A percentile compares a stretch with the other conserved stretches of the same genome.
phyloP scores from a whole-genome alignment of 2,329 filamentous ascomycete genomes.

The Monosporascus cannonballus region DNA sequence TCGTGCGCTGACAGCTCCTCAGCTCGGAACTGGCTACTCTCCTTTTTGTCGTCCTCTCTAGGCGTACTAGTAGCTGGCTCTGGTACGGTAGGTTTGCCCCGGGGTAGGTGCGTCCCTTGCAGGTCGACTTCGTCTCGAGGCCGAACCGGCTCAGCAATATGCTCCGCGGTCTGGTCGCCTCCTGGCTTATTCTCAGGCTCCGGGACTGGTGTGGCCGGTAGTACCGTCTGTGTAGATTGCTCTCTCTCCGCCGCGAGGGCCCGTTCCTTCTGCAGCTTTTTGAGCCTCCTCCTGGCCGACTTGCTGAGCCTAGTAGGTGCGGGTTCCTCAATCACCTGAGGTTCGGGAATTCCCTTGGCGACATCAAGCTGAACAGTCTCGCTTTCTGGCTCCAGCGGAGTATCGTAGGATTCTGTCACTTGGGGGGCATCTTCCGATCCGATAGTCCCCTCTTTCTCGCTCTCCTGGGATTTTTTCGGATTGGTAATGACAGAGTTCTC shows the following conservation, averaged over 20 bases:
- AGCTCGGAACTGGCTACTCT: background rate
- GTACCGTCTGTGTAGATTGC: background rate
- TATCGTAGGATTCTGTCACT: background rate
- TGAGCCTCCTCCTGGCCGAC: background rate
- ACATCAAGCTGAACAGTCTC: background rate
- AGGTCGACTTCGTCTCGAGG: background rate
- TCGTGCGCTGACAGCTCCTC: no score
- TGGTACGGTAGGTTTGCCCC: background rate
- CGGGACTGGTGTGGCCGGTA: background rate
- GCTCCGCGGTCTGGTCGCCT: background rate
- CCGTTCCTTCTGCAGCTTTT: background rate
- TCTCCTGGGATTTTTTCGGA: background rate
- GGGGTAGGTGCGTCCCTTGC: background rate
- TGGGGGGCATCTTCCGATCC: background rate
- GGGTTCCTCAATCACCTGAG: background rate
- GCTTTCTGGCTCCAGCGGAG: background rate
- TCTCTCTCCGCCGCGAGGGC: background rate
- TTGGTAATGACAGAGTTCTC: background rate
- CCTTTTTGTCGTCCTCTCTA: slow-evolving; percentile 13
- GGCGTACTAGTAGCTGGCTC: background rate
- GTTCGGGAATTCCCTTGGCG: background rate
- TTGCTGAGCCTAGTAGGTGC: background rate
- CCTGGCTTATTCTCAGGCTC: background rate
- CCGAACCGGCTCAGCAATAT: background rate
- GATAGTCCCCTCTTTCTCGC: background rate